Conservation (phyloP, 495 filamentous ascomycete genomes). For the Neurospora sp. region DNA sequence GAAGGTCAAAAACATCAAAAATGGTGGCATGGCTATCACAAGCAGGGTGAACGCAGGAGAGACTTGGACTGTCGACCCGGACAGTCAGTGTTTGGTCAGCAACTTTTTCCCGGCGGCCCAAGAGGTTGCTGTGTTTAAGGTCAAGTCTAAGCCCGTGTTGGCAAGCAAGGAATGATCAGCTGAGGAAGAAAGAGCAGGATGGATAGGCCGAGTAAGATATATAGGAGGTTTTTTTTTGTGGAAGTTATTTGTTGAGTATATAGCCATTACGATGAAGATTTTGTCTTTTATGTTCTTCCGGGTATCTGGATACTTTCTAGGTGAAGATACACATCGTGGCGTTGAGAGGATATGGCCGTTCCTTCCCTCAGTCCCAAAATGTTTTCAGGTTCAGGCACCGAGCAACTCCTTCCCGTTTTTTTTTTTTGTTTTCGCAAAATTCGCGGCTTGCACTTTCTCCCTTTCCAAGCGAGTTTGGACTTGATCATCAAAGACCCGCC, state of each 20-base stretch:
- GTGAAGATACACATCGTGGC: not conserved
- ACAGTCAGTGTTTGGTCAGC: not conserved
- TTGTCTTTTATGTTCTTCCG: not conserved
- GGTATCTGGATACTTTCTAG: not conserved
- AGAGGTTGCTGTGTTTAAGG: not conserved
- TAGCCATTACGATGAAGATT: not conserved
- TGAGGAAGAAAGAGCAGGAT: no score
- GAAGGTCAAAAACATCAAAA: not conserved
- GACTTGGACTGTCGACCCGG: not conserved
- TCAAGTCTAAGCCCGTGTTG: not conserved
- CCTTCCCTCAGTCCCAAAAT: not conserved
- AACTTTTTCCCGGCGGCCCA: not conserved
- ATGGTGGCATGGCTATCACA: not conserved
- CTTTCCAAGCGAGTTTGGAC: not conserved
- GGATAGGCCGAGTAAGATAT: no score
- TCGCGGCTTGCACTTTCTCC: not conserved
- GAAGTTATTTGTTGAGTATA: not conserved
- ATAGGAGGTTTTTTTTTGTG: not conserved
- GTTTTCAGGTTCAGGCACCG: not conserved
- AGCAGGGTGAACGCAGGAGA: not conserved
- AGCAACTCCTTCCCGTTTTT: not conserved
- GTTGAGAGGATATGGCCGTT: not conserved
- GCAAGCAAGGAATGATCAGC: not conserved
- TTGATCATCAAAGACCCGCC: not conserved
- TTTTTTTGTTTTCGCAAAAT: not conserved